Evolutionary conservation across 148 eudicot genomes (phyloP).

Genomic region (Rhododendron ovatum): DNA sequence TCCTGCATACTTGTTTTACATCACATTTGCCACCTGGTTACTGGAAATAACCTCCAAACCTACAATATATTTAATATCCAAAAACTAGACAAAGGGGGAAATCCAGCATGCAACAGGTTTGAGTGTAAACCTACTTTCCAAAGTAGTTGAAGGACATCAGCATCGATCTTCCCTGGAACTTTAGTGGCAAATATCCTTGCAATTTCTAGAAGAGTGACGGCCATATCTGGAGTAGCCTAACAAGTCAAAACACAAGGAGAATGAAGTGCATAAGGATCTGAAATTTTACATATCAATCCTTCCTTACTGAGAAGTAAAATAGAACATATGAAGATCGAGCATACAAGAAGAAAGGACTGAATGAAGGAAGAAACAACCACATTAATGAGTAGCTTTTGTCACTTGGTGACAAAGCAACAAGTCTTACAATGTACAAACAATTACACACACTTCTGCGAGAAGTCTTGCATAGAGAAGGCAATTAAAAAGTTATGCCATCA

Average conservation of each 20-base stretch:
- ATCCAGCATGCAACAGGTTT: not conserved
- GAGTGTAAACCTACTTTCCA: slow-evolving; percentile 75
- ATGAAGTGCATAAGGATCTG: slow-evolving; percentile 4
- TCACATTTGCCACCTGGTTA: not conserved
- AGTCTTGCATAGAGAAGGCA: not conserved
- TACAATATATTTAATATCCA: not conserved
- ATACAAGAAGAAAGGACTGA: not conserved
- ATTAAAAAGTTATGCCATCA: not conserved
- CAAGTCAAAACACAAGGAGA: slow-evolving; percentile 9
- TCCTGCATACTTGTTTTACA: not conserved
- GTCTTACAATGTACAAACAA: not conserved
- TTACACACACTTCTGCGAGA: not conserved
- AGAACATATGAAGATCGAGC: not conserved
- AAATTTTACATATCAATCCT: not conserved
- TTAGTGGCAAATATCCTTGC: slow-evolving; percentile 96
- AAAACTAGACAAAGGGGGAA: not conserved
- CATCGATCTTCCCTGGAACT: slow-evolving; percentile 99
- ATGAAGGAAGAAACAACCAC: not conserved
- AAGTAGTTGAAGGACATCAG: slow-evolving; percentile 91
- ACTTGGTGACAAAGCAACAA: not conserved
- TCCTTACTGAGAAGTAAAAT: not conserved
- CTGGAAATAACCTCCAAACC: not conserved
- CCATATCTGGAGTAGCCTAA: slow-evolving; percentile 99
- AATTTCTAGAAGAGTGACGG: slow-evolving; percentile 94
- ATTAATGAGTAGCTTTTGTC: not conserved